A percentile compares a stretch with the other conserved stretches of the same genome.
These are phyloP conservation scores for Scheffersomyces spartinae DNA, from an alignment of 805 yeast species.

Conservation along the genomic window DNA sequence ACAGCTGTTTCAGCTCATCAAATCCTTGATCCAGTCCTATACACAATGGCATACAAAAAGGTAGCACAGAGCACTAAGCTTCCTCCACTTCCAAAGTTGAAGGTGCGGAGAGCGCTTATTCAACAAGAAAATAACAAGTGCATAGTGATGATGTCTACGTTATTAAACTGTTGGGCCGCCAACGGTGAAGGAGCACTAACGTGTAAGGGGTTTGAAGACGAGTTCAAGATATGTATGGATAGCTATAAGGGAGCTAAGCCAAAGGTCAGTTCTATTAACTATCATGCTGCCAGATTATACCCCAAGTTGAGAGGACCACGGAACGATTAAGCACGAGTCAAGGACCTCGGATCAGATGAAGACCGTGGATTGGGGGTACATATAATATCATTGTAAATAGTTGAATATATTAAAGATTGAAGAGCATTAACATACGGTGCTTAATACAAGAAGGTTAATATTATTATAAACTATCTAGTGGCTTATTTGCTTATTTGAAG, in stretches of 20 bases:
- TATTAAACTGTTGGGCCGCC: conserved; percentile 93
- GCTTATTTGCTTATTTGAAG: conserved; percentile 76
- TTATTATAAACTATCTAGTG: too few relatives aligned
- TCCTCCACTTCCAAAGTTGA: conserved; percentile 68
- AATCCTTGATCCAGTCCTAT: too few relatives aligned
- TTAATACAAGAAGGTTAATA: too few relatives aligned
- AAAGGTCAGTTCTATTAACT: conserved; percentile 35
- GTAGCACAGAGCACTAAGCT: conserved; percentile 27
- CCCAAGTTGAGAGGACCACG: conserved; percentile 47
- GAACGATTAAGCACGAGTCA: too few relatives aligned
- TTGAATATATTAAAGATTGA: too few relatives aligned
- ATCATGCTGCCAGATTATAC: conserved; percentile 44
- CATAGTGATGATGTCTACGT: conserved; percentile 68
- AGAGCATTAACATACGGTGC: too few relatives aligned
- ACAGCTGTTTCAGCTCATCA: too few relatives aligned
- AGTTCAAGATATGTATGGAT: conserved; percentile 68
- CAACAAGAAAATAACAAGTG: conserved; percentile 59
- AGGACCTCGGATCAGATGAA: too few relatives aligned
- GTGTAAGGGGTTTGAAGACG: conserved; percentile 56
- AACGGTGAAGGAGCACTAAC: conserved; percentile 70
- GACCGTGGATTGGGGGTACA: too few relatives aligned
- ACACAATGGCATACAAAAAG: conserved; percentile 31
- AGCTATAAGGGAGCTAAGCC: conserved; percentile 28
- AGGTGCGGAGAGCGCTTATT: conserved; percentile 53
- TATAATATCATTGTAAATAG: too few relatives aligned